Base-by-base conservation (phyloP, 805 yeast species). In the Yarrowia sp. region DNA sequence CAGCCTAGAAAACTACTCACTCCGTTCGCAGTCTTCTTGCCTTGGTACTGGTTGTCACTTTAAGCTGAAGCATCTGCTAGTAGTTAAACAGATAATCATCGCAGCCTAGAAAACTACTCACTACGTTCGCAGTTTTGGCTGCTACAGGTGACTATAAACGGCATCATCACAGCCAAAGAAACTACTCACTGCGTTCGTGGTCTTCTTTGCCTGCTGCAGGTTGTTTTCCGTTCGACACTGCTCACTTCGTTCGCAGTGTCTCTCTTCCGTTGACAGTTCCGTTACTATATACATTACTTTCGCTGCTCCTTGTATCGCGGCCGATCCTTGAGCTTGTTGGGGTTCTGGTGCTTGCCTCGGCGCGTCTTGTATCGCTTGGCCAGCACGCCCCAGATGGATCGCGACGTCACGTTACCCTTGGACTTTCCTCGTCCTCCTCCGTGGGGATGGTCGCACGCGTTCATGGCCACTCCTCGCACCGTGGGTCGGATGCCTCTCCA, bases 371-470 rank as follows among this genome's bases (percentile, higher is more conserved):
- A 92, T 62, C 90, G 87, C 81, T 93, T 93, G 41, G 93, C 87
- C 71, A 88, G 76, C 64, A 86, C 86, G 70, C 99, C 99, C 97
- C 98, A 93, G 74, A 96, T 96, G 62, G 97, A 88, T 80, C 88
- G 90, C 18, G 98, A 89, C 64, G 88, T 81, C 78, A 90, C 93
- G 77, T 93, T 92, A 66, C 97, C 90, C 85, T 94, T 94, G 65
- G 96, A 88, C 76, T 94, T 94, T 84, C 99, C 99, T 82, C 99
- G 86, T 78, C 99, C 99, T 86, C 99, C 99, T 81, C 99, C 99
- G 71, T 90, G 92, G 67, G 99, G 99, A 79, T 94, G 99, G 76
- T 94, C 97, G 73, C 86, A 84, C 66, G 94, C 94, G 77, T 94
- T 94, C 97, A 90, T 90, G 55, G 99, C 98, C 69, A 90, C 89